Evolutionary conservation across 1,139 yeast species (phyloP).

Genomic region (Pichia sp.): DNA sequence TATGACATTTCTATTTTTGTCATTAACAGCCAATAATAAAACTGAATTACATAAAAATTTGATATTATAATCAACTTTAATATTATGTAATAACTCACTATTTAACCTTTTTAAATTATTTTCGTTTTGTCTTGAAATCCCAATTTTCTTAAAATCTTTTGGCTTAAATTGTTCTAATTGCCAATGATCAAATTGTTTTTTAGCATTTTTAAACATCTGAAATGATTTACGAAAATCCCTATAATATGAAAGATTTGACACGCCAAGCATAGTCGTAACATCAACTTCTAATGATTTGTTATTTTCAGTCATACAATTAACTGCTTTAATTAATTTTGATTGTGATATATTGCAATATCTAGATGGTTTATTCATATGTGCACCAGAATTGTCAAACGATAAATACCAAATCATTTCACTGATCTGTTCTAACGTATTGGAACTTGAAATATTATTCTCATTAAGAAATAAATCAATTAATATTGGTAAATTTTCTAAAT

Average conservation of each 20-base stretch:
- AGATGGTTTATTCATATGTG: conserved; percentile 19
- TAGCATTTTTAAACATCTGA: conserved; percentile 25
- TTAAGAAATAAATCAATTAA: conserved; percentile 19
- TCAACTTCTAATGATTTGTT: conserved; percentile 18
- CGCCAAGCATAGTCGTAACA: conserved; percentile 25
- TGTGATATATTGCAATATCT: conserved; percentile 22
- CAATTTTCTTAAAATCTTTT: conserved; percentile 25
- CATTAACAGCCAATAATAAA: conserved; percentile 18
- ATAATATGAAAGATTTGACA: conserved; percentile 23
- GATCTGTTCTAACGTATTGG: conserved; percentile 19
- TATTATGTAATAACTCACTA: conserved; percentile 4
- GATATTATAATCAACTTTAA: conserved; percentile 24
- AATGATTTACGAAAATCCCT: conserved; percentile 20
- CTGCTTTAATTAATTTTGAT: conserved; percentile 19
- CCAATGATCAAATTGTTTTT: conserved; percentile 28
- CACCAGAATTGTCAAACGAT: conserved; percentile 26
- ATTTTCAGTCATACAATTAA: conserved; percentile 18
- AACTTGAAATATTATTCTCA: conserved; percentile 12
- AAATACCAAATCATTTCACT: conserved; percentile 27
- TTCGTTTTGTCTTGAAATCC: background rate
- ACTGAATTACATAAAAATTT: conserved; percentile 27
- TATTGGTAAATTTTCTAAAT: conserved; percentile 18
- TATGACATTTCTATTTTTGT: conserved; percentile 10
- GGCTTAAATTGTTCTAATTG: conserved; percentile 27
- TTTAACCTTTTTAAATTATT: conserved; percentile 1